Percentiles rank a stretch among this genome's conserved stretches.
Evolutionary conservation across 208 protist genomes (phyloP).

Genomic region (Histomonas meleagridis): DNA sequence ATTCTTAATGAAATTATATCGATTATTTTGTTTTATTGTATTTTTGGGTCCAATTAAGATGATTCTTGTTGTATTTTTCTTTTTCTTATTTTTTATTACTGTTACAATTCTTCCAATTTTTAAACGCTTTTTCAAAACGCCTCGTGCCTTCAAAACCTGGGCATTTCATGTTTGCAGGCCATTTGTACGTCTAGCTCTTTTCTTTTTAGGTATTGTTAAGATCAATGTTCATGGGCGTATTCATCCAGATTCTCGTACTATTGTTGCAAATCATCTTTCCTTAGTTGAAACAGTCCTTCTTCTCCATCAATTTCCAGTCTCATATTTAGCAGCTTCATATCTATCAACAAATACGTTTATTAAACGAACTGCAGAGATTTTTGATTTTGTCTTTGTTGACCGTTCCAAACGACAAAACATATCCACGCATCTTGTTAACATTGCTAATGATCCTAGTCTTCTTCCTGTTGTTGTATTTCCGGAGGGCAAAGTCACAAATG

Average conservation of each 20-base stretch:
- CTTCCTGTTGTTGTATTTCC: constrained; percentile 8
- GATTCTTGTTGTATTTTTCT: neutral
- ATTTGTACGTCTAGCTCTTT: neutral
- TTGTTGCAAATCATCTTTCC: neutral
- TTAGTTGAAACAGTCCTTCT: neutral
- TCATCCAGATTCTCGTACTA: constrained; percentile 5
- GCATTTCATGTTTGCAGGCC: neutral
- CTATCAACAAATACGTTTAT: neutral
- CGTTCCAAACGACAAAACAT: neutral
- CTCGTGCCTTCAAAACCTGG: neutral
- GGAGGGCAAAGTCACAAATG: constrained; percentile 31
- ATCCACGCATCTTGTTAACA: neutral
- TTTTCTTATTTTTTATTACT: neutral
- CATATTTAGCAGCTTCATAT: neutral
- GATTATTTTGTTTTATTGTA: neutral
- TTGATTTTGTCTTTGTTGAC: constrained; percentile 16
- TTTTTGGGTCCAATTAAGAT: constrained; percentile 27
- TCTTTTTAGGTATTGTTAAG: neutral
- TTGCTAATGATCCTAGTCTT: neutral
- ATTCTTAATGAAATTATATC: neutral
- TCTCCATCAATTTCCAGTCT: neutral
- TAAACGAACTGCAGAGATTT: neutral
- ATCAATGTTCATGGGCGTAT: neutral
- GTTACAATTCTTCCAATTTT: neutral
- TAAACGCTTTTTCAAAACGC: neutral